These are phyloP conservation scores for Lepidium campestre DNA, from an alignment of 441 rosid genomes.

Conservation along the genomic window DNA sequence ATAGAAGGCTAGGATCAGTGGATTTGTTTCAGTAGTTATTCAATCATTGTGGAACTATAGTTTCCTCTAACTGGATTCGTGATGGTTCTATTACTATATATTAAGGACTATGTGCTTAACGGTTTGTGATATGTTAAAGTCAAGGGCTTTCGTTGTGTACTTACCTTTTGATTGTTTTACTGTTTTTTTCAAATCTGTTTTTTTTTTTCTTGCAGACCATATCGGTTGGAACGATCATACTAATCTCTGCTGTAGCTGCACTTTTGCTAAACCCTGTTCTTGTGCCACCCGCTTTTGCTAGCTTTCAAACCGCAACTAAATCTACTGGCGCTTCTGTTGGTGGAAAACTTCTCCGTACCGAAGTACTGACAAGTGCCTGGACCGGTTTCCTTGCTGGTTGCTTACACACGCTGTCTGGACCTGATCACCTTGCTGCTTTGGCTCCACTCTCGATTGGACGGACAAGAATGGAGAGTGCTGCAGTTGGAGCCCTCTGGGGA, in stretches of 20 bases:
- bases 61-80: not conserved
- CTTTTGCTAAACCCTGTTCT: slow-evolving; percentile 61
- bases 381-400: slow-evolving; percentile 96
- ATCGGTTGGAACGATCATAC: slow-evolving; percentile 38
- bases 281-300: slow-evolving; percentile 78
- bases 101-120: not conserved
- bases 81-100: not conserved
- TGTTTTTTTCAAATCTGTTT: not conserved
- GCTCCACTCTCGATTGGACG: slow-evolving; percentile 96
- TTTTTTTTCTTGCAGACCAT: slow-evolving; percentile 41
- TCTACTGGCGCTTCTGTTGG: slow-evolving; percentile 57
- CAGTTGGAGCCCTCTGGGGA: slow-evolving; percentile 97
- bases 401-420: slow-evolving; percentile 88
- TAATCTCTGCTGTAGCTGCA: slow-evolving; percentile 50
- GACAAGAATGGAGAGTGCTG: slow-evolving; percentile 77
- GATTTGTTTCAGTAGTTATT: not conserved
- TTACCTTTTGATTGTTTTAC: not conserved
- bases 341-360: slow-evolving; percentile 33
- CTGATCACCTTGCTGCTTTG: slow-evolving; percentile 95
- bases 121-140: not conserved
- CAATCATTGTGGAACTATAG: not conserved
- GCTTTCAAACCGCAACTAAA: slow-evolving; percentile 56
- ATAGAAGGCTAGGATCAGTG: not conserved
- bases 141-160: not conserved
- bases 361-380: slow-evolving; percentile 74